These are phyloP conservation scores for Alternaria arbusti DNA, from an alignment of 2,329 filamentous ascomycete species.

Conservation along the genomic window DNA sequence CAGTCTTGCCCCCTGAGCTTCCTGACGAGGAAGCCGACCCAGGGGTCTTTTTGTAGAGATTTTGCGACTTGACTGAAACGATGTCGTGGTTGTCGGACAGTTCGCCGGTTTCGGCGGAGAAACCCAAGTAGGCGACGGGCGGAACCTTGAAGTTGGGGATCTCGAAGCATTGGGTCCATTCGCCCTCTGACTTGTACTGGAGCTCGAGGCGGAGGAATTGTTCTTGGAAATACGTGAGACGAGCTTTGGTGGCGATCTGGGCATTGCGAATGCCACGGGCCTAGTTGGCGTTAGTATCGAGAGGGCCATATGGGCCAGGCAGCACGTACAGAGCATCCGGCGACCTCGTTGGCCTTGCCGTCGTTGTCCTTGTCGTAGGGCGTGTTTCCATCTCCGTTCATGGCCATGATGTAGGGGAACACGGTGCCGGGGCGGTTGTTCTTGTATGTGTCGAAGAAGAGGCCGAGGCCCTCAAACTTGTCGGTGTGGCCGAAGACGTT, in stretches of 20 bases:
- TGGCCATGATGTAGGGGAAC: constrained; percentile 98
- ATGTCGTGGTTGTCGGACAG: constrained; percentile 98
- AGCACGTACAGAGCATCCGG: constrained; percentile 78
- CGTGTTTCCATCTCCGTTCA: constrained; percentile 91
- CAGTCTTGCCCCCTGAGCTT: constrained; percentile 15
- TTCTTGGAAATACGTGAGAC: constrained; percentile 95
- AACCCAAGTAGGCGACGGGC: constrained; percentile 68
- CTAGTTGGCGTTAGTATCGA: constrained; percentile 40
- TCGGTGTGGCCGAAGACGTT: constrained; percentile 88
- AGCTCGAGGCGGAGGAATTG: constrained; percentile 88
- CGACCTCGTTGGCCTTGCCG: constrained; percentile 90
- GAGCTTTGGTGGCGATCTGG: constrained; percentile 78
- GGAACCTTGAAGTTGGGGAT: constrained; percentile 73
- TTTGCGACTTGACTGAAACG: constrained; percentile 82
- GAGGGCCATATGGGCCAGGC: neutral
- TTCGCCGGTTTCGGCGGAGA: constrained; percentile 89
- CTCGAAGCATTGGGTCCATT: constrained; percentile 91
- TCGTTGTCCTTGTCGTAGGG: constrained; percentile 92
- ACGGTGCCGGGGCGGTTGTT: constrained; percentile 95
- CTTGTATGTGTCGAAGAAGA: constrained; percentile 99
- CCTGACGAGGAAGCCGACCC: constrained; percentile 12
- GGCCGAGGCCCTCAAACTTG: constrained; percentile 88
- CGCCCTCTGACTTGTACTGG: constrained; percentile 88
- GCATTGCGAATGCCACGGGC: constrained; percentile 84
- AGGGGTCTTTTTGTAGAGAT: constrained; percentile 73